Percentiles rank a stretch among this genome's conserved stretches.
These are phyloP conservation scores for Zalaria obscura DNA, from an alignment of 2,329 filamentous ascomycete species.

Conservation along the genomic window DNA sequence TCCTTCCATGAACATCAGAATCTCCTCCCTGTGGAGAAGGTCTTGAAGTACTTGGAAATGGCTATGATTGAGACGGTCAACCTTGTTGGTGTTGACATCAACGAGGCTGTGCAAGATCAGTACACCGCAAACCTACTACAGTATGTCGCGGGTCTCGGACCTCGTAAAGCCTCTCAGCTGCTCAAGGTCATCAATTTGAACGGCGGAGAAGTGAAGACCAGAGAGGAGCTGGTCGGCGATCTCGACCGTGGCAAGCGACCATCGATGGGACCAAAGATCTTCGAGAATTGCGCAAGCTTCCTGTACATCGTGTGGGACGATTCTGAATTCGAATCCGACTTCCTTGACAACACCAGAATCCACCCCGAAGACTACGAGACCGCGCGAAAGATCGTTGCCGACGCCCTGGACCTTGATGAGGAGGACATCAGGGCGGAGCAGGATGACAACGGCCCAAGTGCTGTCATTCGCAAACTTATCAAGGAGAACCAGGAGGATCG, in stretches of 20 bases:
- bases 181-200: constrained; percentile 87
- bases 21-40: constrained; percentile 73
- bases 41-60: constrained; percentile 78
- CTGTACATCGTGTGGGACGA: constrained; percentile 78
- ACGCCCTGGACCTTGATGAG: constrained; percentile 90
- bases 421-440: constrained; percentile 94
- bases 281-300: constrained; percentile 95
- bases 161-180: constrained; percentile 73
- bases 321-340: constrained; percentile 72
- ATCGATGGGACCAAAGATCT: constrained; percentile 79
- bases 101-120: constrained; percentile 69
- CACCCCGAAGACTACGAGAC: constrained; percentile 98
- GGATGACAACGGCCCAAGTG: constrained; percentile 76
- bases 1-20: constrained; percentile 84
- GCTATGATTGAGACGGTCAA: constrained; percentile 98
- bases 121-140: constrained; percentile 80
- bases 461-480: constrained; percentile 89
- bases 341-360: constrained; percentile 90
- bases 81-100: constrained; percentile 86
- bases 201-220: constrained; percentile 68
- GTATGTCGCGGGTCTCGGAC: constrained; percentile 81
- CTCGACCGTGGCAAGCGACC: constrained; percentile 45
- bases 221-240: constrained; percentile 80
- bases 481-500: constrained; percentile 87
- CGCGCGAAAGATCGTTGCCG: constrained; percentile 94